Evolutionary conservation across 495 filamentous ascomycete species (phyloP).

Genomic region (Penicillium tannophilum): DNA sequence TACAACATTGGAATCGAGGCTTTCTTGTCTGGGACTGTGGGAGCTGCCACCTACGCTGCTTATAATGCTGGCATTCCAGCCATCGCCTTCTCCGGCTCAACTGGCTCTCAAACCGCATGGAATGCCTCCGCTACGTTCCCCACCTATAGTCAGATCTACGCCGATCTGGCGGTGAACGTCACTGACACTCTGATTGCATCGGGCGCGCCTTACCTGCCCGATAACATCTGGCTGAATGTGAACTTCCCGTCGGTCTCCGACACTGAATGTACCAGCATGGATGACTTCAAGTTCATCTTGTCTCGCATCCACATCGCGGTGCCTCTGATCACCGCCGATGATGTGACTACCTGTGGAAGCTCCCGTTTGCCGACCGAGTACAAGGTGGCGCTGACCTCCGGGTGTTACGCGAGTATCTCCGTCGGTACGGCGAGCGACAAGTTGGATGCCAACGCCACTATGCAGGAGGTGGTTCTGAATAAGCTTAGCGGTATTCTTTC

Average conservation of each 20-base stretch:
- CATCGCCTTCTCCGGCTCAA: constrained; percentile 63
- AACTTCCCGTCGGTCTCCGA: constrained; percentile 59
- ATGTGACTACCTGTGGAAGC: constrained; percentile 58
- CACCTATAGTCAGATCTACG: constrained; percentile 58
- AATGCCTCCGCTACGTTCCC: constrained; percentile 44
- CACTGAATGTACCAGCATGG: constrained; percentile 43
- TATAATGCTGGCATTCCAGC: constrained; percentile 57
- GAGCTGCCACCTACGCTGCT: constrained; percentile 59
- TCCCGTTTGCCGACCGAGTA: constrained; percentile 60
- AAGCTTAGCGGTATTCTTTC: constrained; percentile 57
- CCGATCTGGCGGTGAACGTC: constrained; percentile 59
- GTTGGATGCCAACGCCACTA: constrained; percentile 53
- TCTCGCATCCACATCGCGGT: constrained; percentile 57
- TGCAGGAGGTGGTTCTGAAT: constrained; percentile 57
- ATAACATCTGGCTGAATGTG: constrained; percentile 63
- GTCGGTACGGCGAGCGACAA: constrained; percentile 61
- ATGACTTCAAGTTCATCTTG: constrained; percentile 62
- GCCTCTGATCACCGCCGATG: constrained; percentile 48
- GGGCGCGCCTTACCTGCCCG: constrained; percentile 62
- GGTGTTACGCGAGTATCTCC: constrained; percentile 65
- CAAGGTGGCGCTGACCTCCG: constrained; percentile 45
- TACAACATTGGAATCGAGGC: constrained; percentile 54
- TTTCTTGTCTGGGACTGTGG: constrained; percentile 64
- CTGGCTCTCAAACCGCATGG: constrained; percentile 53
- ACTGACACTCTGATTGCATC: constrained; percentile 53